These are phyloP conservation scores for Apiospora malaysiana DNA, from an alignment of 2,329 filamentous ascomycete species.

Conservation along the genomic window DNA sequence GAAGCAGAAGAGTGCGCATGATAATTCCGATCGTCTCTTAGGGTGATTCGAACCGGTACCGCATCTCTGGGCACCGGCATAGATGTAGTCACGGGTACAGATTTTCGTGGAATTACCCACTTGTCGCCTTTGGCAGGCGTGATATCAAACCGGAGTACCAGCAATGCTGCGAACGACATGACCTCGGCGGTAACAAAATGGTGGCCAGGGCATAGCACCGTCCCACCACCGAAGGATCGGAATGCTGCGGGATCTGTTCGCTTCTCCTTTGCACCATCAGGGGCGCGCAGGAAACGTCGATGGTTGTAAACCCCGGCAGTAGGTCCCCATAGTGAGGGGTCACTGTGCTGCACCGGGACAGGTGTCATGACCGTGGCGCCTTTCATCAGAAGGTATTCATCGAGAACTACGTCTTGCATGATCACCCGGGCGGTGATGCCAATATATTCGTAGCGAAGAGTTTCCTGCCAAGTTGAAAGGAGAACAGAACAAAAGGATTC, in stretches of 20 bases:
- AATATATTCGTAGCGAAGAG: conserved; percentile 42
- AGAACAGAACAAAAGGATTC: conserved; percentile 43
- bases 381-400: conserved; percentile 27
- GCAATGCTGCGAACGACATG: conserved; percentile 30
- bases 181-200: conserved; percentile 40
- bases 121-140: not conserved
- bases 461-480: conserved; percentile 46
- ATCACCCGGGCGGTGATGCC: conserved; percentile 34
- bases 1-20: not conserved
- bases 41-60: not conserved
- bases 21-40: not conserved
- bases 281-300: conserved; percentile 17
- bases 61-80: not conserved
- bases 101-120: not conserved
- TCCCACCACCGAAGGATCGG: conserved; percentile 22
- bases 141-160: conserved; percentile 26
- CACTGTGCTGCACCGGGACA: conserved; percentile 20
- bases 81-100: not conserved
- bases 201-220: conserved; percentile 36
- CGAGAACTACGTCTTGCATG: conserved; percentile 23
- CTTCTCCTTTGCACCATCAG: not conserved
- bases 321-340: conserved; percentile 23
- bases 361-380: conserved; percentile 23
- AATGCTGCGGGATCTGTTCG: conserved; percentile 21
- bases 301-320: conserved; percentile 25